Evolutionary conservation across 306 rosid genomes (phyloP).

Genomic region (Cucumis melo): DNA sequence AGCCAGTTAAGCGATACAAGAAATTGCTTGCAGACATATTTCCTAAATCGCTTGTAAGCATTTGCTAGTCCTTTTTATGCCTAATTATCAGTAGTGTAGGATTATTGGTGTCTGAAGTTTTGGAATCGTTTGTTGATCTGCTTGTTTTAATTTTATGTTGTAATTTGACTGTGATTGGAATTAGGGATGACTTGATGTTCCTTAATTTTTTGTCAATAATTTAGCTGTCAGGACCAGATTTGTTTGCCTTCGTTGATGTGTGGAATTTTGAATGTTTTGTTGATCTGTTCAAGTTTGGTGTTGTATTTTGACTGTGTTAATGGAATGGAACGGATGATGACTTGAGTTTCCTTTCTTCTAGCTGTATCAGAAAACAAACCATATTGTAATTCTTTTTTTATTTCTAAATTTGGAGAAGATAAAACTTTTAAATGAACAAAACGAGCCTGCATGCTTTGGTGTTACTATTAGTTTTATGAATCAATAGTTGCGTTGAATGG

Average conservation of each 20-base stretch:
- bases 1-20: slow-evolving; percentile 91
- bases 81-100: neutral
- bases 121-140: neutral
- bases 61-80: neutral
- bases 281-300: neutral
- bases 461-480: neutral
- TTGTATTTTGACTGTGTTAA: neutral
- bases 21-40: slow-evolving; percentile 82
- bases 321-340: neutral
- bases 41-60: slow-evolving; percentile 69
- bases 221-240: neutral
- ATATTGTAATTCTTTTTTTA: neutral
- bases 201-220: neutral
- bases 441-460: neutral
- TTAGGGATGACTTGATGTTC: neutral
- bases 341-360: neutral
- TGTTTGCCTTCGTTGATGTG: neutral
- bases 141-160: neutral
- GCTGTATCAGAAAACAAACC: neutral
- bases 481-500: slow-evolving; percentile 1
- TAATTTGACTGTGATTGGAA: neutral
- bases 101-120: neutral
- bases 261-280: neutral
- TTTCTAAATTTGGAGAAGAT: neutral
- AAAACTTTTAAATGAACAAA: neutral